Percentiles rank a stretch among this genome's conserved stretches.
phyloP scores from a whole-genome alignment of 2,329 filamentous ascomycete genomes.

The Trichophaea hybrida region DNA sequence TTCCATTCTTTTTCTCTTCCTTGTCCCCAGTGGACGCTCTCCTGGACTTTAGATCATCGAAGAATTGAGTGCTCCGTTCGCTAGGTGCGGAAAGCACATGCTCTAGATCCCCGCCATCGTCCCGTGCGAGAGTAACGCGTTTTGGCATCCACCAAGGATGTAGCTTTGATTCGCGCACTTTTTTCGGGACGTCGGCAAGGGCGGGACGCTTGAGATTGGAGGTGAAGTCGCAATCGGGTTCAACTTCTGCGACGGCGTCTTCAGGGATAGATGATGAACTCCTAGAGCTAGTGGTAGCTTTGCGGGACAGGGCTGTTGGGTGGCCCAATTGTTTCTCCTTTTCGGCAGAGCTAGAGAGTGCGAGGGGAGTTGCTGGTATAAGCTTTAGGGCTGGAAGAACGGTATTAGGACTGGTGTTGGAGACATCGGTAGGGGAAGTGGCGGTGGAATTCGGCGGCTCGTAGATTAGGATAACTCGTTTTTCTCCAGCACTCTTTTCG shows the following conservation, averaged over 20 bases:
- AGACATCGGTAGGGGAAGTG: neutral
- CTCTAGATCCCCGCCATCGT: conserved; percentile 5
- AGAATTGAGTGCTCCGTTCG: conserved; percentile 1
- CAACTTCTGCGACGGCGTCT: conserved; percentile 3
- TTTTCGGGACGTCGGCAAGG: neutral
- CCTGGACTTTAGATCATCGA: neutral
- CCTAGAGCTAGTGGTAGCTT: neutral
- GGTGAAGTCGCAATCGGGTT: conserved; percentile 2
- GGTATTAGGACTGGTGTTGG: neutral
- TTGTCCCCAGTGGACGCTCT: neutral
- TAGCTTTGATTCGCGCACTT: conserved; percentile 13
- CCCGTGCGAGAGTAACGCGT: neutral
- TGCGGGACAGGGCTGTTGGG: neutral
- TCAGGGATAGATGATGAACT: neutral
- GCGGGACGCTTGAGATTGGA: neutral
- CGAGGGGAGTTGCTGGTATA: conserved; percentile 20
- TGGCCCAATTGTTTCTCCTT: conserved; percentile 19
- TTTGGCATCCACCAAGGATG: conserved; percentile 23
- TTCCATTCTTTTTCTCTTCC: conserved; percentile 6
- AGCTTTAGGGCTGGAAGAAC: conserved; percentile 15
- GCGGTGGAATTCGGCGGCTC: conserved; percentile 6
- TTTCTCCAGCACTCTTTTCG: neutral
- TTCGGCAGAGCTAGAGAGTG: conserved; percentile 10
- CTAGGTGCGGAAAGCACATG: conserved; percentile 8
- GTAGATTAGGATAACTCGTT: conserved; percentile 1